Conservation (phyloP, 1,139 yeast species). For the Diutina sp. region DNA sequence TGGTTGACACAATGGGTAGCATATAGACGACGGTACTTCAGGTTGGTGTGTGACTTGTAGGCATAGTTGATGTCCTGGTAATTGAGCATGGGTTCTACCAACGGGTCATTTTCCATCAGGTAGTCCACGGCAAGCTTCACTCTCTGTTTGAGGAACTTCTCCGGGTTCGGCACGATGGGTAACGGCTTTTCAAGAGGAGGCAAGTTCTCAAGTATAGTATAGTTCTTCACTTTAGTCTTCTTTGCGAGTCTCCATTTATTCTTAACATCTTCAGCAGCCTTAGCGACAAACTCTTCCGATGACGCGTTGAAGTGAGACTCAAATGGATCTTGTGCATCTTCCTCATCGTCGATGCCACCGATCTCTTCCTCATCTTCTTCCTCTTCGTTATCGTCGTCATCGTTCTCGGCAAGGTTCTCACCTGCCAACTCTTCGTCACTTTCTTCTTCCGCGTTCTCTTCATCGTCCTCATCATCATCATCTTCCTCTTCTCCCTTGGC, state of each 20-base stretch:
- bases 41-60: conserved; percentile 24
- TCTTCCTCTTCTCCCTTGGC: conserved; percentile 4
- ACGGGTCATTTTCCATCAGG: conserved; percentile 12
- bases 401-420: conserved; percentile 13
- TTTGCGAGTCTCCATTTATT: conserved; percentile 2
- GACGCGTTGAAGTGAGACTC: conserved; percentile 58
- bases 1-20: conserved; percentile 71
- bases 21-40: conserved; percentile 51
- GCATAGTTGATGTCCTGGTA: conserved; percentile 68
- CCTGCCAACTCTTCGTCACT: conserved; percentile 18
- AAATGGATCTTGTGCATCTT: conserved; percentile 43
- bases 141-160: neutral
- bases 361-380: conserved; percentile 14
- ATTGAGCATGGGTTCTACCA: conserved; percentile 50
- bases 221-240: conserved; percentile 4
- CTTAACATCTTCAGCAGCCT: conserved; percentile 13
- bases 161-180: conserved; percentile 9
- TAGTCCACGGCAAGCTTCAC: conserved; percentile 1
- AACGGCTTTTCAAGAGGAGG: conserved; percentile 18
- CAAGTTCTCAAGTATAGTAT: conserved; percentile 14
- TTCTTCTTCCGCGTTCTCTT: conserved; percentile 15
- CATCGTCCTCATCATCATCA: conserved; percentile 13
- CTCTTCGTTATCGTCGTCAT: conserved; percentile 8
- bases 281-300: conserved; percentile 29
- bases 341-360: conserved; percentile 7